phyloP scores from a whole-genome alignment of 225 moss, liverwort and hornwort genomes.

The Marchantia paleacea region DNA sequence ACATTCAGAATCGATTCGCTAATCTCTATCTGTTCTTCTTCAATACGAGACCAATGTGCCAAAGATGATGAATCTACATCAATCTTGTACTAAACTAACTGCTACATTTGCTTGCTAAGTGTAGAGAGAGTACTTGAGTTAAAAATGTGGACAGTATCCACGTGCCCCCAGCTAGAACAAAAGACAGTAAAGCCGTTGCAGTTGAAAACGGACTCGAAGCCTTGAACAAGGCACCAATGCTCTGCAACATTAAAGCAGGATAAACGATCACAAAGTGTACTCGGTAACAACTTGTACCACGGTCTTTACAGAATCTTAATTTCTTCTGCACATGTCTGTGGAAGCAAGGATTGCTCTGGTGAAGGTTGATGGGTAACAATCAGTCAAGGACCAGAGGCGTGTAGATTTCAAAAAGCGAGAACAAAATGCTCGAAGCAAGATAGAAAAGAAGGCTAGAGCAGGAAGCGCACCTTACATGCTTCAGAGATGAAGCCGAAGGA shows the following conservation, averaged over 20 bases:
- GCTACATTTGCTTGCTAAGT: too few relatives aligned
- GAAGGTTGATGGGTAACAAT: background rate
- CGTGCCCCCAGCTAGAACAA: constrained; percentile 61
- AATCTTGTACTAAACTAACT: too few relatives aligned
- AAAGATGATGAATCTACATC: background rate
- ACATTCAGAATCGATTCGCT: background rate
- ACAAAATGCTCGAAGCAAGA: background rate
- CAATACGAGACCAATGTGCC: background rate
- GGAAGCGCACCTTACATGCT: constrained; percentile 63
- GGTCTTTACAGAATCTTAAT: background rate
- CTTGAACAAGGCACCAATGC: constrained; percentile 50
- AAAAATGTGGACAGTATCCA: constrained; percentile 53
- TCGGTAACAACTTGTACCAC: background rate
- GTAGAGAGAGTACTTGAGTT: constrained; percentile 38
- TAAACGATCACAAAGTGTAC: background rate
- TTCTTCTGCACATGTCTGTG: background rate
- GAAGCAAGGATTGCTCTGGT: background rate
- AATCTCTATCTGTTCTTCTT: background rate
- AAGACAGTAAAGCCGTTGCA: constrained; percentile 58
- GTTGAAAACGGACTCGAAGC: constrained; percentile 57
- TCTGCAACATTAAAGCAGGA: constrained; percentile 42
- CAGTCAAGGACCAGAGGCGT: background rate
- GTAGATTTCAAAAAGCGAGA: too few relatives aligned
- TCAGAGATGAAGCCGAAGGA: constrained; percentile 72
- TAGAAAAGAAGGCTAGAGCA: background rate